Percentiles rank a stretch among this genome's conserved stretches.
Conservation (phyloP, 352 stramenopile genomes). For the Peronosclerospora sorghi region DNA sequence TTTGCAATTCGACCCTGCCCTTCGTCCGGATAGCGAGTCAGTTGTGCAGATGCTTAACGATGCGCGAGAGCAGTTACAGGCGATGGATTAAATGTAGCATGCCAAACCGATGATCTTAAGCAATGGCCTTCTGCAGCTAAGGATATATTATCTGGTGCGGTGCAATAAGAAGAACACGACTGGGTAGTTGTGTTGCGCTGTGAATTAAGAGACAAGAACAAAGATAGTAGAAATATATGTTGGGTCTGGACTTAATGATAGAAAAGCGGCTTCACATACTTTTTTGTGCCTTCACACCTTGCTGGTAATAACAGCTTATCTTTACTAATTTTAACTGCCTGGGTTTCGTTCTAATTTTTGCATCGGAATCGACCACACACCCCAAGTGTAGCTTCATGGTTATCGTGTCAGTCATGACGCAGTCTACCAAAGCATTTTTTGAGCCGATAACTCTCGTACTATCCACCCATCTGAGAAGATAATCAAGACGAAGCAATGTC, state of each 20-base stretch:
- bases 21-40: constrained; percentile 55
- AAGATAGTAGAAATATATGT: constrained; percentile 22
- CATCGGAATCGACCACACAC: too few species aligned
- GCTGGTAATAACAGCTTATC: constrained; percentile 6
- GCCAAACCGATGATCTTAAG: constrained; percentile 34
- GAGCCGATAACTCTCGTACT: constrained; percentile 83
- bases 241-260: constrained; percentile 16
- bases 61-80: constrained; percentile 45
- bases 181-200: constrained; percentile 11
- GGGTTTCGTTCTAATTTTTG: neutral
- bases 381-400: too few species aligned
- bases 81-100: constrained; percentile 18
- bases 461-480: constrained; percentile 90
- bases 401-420: constrained; percentile 3
- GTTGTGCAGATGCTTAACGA: constrained; percentile 77
- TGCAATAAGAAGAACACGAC: constrained; percentile 7
- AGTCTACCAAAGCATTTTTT: constrained; percentile 32
- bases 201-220: constrained; percentile 13
- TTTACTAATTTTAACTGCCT: constrained; percentile 21
- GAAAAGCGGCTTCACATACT: constrained; percentile 1
- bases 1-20: constrained; percentile 73
- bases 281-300: neutral
- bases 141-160: too few species aligned
- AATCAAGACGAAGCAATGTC: too few species aligned
- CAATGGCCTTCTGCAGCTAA: neutral